phyloP scores from a whole-genome alignment of 1,139 yeast species.

The Taiozyma onychis region DNA sequence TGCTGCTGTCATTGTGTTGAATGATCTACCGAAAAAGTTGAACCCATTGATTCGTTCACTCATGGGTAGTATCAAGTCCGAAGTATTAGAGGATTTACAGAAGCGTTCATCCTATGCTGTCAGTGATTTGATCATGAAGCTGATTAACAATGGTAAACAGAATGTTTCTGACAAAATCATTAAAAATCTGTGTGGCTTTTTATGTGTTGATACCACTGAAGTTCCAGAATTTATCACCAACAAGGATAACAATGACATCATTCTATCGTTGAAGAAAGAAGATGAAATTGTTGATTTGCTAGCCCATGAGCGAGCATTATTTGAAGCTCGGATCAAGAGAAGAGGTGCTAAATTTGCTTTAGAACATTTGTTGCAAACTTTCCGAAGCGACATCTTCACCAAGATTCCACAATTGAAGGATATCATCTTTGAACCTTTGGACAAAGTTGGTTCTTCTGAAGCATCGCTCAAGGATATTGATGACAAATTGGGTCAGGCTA shows the following conservation, averaged over 20 bases:
- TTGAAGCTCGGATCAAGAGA: constrained; percentile 74
- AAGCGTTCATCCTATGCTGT: constrained; percentile 65
- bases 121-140: constrained; percentile 53
- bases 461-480: constrained; percentile 31
- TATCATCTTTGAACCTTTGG: constrained; percentile 64
- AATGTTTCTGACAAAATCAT: constrained; percentile 84
- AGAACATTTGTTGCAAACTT: constrained; percentile 46
- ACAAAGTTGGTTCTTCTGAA: constrained; percentile 27
- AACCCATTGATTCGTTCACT: constrained; percentile 85
- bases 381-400: constrained; percentile 49
- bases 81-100: constrained; percentile 63
- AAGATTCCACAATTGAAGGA: constrained; percentile 64
- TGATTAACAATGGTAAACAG: constrained; percentile 51
- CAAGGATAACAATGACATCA: constrained; percentile 46
- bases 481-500: constrained; percentile 61
- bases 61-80: constrained; percentile 89
- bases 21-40: constrained; percentile 69
- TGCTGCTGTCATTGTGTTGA: constrained; percentile 58
- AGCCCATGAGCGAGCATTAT: constrained; percentile 57
- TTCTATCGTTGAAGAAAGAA: constrained; percentile 74
- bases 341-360: constrained; percentile 77
- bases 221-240: constrained; percentile 89
- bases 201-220: constrained; percentile 93
- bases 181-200: constrained; percentile 84
- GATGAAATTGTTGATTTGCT: constrained; percentile 64